Percentiles rank a stretch among this genome's conserved stretches.
These are phyloP conservation scores for Trichosanthes truncata DNA, from an alignment of 306 rosid species.

Conservation along the genomic window DNA sequence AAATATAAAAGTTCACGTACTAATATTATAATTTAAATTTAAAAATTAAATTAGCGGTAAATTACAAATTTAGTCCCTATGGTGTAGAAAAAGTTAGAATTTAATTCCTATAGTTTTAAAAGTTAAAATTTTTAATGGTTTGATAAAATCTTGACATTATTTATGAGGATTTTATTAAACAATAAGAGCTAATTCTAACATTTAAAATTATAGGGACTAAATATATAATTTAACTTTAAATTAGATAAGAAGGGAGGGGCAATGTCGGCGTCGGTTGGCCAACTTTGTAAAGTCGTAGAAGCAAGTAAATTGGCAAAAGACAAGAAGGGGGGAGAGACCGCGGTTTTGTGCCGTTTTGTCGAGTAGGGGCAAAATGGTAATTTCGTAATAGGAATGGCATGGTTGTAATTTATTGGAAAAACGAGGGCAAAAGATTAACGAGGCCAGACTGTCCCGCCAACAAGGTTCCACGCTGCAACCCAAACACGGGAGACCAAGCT, in stretches of 20 bases:
- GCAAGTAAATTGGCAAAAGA: neutral
- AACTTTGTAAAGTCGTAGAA: neutral
- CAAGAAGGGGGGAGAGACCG: neutral
- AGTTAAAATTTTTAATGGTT: too few species aligned
- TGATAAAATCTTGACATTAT: too few species aligned
- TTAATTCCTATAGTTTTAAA: too few species aligned
- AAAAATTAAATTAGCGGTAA: too few species aligned
- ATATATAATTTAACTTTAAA: too few species aligned
- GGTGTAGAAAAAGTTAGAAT: too few species aligned
- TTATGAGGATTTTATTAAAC: too few species aligned
- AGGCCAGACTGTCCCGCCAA: constrained; percentile 91
- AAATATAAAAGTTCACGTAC: too few species aligned
- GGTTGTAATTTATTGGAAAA: constrained; percentile 30
- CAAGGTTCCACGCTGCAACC: neutral
- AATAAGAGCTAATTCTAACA: too few species aligned
- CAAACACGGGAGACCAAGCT: neutral
- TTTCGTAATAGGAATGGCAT: constrained; percentile 17
- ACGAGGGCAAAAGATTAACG: constrained; percentile 33
- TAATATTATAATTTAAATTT: too few species aligned
- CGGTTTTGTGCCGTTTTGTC: neutral
- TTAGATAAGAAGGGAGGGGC: neutral
- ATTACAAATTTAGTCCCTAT: too few species aligned
- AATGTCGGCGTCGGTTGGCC: neutral
- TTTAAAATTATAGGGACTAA: too few species aligned
- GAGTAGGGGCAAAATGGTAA: constrained; percentile 23